Base-by-base conservation (phyloP, 768 basidiomycete genomes). In the Coprinopsis strossmayeri region DNA sequence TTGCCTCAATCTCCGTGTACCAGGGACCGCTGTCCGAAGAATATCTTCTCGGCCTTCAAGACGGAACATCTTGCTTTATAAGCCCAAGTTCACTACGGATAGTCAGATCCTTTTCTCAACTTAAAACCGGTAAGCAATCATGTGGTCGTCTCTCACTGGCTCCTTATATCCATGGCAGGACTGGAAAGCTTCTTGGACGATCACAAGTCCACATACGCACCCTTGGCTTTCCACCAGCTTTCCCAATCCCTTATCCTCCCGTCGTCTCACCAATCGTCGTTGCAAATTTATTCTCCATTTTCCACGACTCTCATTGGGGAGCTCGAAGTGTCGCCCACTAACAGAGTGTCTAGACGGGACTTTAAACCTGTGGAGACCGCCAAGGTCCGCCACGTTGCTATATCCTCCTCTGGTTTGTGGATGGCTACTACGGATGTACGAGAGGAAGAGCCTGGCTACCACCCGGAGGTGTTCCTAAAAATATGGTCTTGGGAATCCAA, bases 221-320 rank as follows among this genome's bases (percentile, higher is more conserved):
- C 91, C 12, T 77, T 96, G 23, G 84, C 87, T 4, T 71, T 88
- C 35, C 94, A 97, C 63, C 67, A 74, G 2, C 66, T 69, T 3
- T 84, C 91, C 3, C 78, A 82, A 25, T 81, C 89, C 3, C 70
- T 98, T 52, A 75, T 97, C 55, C 74, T 98, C 13, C 91, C 92
- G 0, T 92, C 95, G 2, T 94, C 93, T 0, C 94, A 99, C 60
- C 88, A 92, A 0, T 93, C 94, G 2, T 90, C 92, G n/a, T 71
- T 99, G 34, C 95, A 98, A 69, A 81, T 87, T 21, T 94, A 88
- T 68, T 86, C 90, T 15, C 87, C 87, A 1, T 64, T 74, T 5
- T 74, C 79, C 2, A 84, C 84, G 24, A 76, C 78, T 34, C 73
- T 92, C 0, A 59, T 91, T 2, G 83, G 83, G 39, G 95, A 99